Evolutionary conservation across 352 stramenopile species (phyloP).

Genomic region (Phytopythium litorale): DNA sequence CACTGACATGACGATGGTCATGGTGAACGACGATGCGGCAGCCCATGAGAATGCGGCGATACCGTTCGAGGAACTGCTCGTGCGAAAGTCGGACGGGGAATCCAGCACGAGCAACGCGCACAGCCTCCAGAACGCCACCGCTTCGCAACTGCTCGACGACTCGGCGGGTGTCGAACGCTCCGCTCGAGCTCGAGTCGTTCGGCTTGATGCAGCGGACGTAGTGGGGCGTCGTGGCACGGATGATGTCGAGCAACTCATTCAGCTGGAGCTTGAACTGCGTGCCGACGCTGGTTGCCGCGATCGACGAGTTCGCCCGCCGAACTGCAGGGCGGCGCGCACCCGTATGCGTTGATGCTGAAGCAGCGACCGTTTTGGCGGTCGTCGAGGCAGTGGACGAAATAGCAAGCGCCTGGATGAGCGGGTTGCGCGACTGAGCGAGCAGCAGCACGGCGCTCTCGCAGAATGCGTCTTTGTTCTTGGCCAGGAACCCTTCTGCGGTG

Average conservation of each 20-base stretch:
- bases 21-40: conserved; percentile 17
- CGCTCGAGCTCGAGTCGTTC: conserved; percentile 88
- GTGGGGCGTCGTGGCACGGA: conserved; percentile 94
- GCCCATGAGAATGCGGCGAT: conserved; percentile 43
- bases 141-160: conserved; percentile 85
- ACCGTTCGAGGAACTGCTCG: conserved; percentile 72
- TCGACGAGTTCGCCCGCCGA: conserved; percentile 51
- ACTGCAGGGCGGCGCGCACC: conserved; percentile 12
- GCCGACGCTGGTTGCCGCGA: conserved; percentile 68
- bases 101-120: conserved; percentile 78
- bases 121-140: conserved; percentile 84
- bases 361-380: not conserved
- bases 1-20: not conserved
- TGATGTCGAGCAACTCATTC: conserved; percentile 90
- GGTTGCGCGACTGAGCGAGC: conserved; percentile 46
- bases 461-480: conserved; percentile 92
- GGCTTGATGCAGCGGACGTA: conserved; percentile 99
- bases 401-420: conserved; percentile 62
- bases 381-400: conserved; percentile 8
- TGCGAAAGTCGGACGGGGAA: conserved; percentile 84
- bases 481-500: conserved; percentile 71
- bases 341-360: not conserved
- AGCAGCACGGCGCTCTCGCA: conserved; percentile 61
- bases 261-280: conserved; percentile 95
- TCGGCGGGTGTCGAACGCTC: conserved; percentile 68